Conservation (phyloP, 2,329 filamentous ascomycete species). For the Metarhizium robertsii region DNA sequence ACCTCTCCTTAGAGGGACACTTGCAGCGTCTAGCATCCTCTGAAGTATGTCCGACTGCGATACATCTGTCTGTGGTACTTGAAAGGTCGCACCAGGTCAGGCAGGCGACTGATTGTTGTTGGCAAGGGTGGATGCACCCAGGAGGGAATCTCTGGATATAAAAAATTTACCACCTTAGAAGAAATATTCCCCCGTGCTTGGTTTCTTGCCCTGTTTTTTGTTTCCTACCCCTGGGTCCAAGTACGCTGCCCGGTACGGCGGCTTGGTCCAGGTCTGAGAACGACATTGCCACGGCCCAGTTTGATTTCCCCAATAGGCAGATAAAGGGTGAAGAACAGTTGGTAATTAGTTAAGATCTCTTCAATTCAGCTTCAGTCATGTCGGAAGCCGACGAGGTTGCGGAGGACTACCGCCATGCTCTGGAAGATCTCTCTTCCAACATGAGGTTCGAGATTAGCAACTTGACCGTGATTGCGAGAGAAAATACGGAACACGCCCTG, state of each 20-base stretch:
- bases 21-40: neutral
- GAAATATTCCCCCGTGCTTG: slow-evolving; percentile 2
- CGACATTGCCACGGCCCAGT: slow-evolving; percentile 2
- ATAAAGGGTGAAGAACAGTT: slow-evolving; percentile 1
- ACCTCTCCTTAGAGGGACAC: neutral
- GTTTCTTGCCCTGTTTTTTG: slow-evolving; percentile 1
- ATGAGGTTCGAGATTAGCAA: slow-evolving; percentile 95
- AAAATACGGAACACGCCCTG: slow-evolving; percentile 92
- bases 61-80: neutral
- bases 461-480: slow-evolving; percentile 91
- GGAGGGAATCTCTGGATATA: slow-evolving; percentile 2
- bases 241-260: neutral
- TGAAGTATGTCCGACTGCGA: slow-evolving; percentile 4
- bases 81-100: slow-evolving; percentile 1
- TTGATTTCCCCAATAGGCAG: neutral
- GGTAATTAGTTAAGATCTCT: slow-evolving; percentile 4
- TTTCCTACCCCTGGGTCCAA: neutral
- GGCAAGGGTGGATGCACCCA: neutral
- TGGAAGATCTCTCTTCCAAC: slow-evolving; percentile 86
- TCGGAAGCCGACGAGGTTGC: slow-evolving; percentile 72
- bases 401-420: slow-evolving; percentile 85
- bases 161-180: slow-evolving; percentile 5
- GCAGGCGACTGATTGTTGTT: slow-evolving; percentile 2
- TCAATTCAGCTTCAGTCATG: slow-evolving; percentile 26
- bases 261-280: slow-evolving; percentile 2